Base-by-base conservation (phyloP, 345 rosid species). In the Gossypium anomalum region DNA sequence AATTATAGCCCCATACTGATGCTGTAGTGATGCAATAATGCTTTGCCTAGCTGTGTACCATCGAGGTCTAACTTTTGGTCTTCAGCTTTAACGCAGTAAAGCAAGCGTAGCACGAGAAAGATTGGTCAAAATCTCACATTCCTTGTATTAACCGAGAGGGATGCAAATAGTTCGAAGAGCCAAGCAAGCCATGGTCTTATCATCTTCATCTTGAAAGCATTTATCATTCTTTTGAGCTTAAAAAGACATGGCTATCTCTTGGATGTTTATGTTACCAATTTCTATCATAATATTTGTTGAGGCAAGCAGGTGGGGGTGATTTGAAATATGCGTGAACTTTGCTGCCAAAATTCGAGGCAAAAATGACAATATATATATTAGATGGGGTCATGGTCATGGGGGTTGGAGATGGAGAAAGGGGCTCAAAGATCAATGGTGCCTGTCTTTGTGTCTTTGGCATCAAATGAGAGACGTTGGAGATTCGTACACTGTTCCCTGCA, bases 391-490 rank as follows among this genome's bases (percentile, higher is more conserved):
- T 55, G 58, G 58, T n/a, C 10, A 55, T 55, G 20, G 23, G 2
- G 60, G 60, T 19, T 63, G 20, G 4, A 3, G 7, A 15, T n/a
- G 3, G 41, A 3, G 41, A 3, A 3, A 15, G 12, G 7, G 68
- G 51, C 69, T 41, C 69, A 64, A 64, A 27, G 59, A 17, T 27
- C 60, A 9, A 51, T 51, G 44, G 45, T 27, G 72, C 45, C 52
- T 69, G 16, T 51, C 22, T 17, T 34, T 49, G 10, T 56, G 27
- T 9, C 17, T 29, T 25, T 9, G 72, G 59, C 72, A 68, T 68
- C 72, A 68, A 27, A 68, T 68, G 27, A 70, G 47, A 70, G 73
- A 70, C 61, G 73, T 70, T 70, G 47, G 47, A 70, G 73, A 69
- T 51, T 69, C 72, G 69, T 65, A 56, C 69, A 10, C 47, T 27